Conservation (phyloP, 495 filamentous ascomycete genomes). For the Hypoxylon fragiforme region DNA sequence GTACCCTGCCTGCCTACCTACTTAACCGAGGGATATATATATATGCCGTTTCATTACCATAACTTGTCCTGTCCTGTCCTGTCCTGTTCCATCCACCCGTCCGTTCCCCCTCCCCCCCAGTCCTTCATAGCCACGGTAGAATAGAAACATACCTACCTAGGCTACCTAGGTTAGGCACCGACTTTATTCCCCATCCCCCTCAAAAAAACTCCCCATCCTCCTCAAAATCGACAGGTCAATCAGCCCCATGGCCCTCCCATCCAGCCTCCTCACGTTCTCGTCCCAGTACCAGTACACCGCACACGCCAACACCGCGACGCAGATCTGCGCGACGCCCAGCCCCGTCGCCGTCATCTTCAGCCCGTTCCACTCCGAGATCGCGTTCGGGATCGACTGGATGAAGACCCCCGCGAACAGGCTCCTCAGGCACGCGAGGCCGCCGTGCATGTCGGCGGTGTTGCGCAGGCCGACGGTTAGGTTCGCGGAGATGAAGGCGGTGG, state of each 20-base stretch:
- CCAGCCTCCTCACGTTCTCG: conserved; percentile 41
- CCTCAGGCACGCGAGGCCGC: conserved; percentile 39
- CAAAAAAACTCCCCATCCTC: conserved; percentile 49
- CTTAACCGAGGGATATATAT: too few species aligned
- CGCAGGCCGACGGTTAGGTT: conserved; percentile 45
- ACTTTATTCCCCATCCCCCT: too few species aligned
- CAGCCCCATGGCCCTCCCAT: conserved; percentile 48
- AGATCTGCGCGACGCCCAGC: conserved; percentile 40
- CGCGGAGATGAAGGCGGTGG: conserved; percentile 47
- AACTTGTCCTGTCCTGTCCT: too few species aligned
- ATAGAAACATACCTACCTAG: neutral
- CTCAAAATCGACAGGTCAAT: conserved; percentile 46
- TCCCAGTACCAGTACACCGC: conserved; percentile 45
- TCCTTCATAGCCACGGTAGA: neutral
- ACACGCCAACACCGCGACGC: conserved; percentile 32
- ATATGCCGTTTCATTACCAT: too few species aligned
- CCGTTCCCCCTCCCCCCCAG: neutral
- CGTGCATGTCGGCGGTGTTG: conserved; percentile 48
- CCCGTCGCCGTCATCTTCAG: conserved; percentile 40
- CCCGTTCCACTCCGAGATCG: conserved; percentile 38
- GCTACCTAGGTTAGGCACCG: neutral
- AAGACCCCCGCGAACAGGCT: conserved; percentile 43
- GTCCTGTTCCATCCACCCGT: too few species aligned
- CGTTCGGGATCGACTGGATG: conserved; percentile 45
- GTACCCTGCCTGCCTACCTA: too few species aligned